Base-by-base conservation (phyloP, 2,329 filamentous ascomycete genomes). In the Apiospora phragmitis region DNA sequence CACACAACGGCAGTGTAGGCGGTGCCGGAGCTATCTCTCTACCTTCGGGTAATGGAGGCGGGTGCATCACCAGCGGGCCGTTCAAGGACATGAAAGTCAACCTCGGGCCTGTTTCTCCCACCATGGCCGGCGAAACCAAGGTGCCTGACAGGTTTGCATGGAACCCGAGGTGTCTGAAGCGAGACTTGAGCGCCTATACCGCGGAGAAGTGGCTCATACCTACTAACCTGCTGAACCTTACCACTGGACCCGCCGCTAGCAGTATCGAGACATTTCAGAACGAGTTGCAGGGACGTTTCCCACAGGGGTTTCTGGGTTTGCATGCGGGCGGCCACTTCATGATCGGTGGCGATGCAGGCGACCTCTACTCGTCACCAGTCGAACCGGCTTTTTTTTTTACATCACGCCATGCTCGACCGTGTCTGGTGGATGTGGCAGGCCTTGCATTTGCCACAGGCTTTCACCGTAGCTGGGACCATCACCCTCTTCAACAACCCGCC, bases 31-130 rank as follows among this genome's bases (percentile, higher is more conserved):
- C 75, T 18, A 71, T 73, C 16, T 75, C 74, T 35, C 74, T 76
- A 35, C 85, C 84, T 3, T 83, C 83, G 0, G 88, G 86, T n/a
- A 81, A 82, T 11, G 88, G 89, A 12, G 89, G 89, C 62, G 89
- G 86, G 21, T 88, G 86, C 74, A 77, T 88, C 1, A 77, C 75
- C 7, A 80, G 76, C 7, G 85, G 85, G 0, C 85, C 85, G 3
- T 79, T 86, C 4, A 74, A 74, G 16, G 76, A 78, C 35, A 74
- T 70, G 71, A 74, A 71, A 3, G 73, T 80, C 67, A 80, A 77
- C 69, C 73, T 81, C n/a, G 79, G 79, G 4, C 79, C 79, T 6
- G 71, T 78, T 4, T 47, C 71, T 62, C 75, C 74, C 8, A 72
- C 73, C 26, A 73, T 75, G 51, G 75, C 71, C 70, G 73, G 73